These are phyloP conservation scores for Linum usitatissimum DNA, from an alignment of 345 rosid species.

Conservation along the genomic window DNA sequence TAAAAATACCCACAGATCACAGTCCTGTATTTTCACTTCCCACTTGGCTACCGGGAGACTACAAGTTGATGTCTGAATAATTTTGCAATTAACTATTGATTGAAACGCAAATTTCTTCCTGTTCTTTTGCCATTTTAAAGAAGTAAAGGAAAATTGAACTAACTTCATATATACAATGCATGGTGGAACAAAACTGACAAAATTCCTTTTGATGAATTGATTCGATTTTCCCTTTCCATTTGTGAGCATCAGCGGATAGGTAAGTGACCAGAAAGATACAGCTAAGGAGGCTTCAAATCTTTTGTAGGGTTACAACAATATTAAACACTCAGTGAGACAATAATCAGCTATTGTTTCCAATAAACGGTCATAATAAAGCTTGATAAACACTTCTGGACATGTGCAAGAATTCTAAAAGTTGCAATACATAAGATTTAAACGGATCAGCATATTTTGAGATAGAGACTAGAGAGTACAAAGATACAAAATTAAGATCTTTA, in stretches of 20 bases:
- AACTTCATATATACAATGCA: neutral
- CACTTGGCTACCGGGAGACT: neutral
- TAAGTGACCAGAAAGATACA: neutral
- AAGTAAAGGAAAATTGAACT: neutral
- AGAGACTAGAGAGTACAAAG: neutral
- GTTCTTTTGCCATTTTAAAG: neutral
- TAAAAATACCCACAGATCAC: neutral
- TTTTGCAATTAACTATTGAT: neutral
- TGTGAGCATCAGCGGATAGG: no score
- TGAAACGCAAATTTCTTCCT: neutral
- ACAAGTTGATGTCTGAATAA: neutral
- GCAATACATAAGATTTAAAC: constrained; percentile 3
- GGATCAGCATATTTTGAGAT: neutral
- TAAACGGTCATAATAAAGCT: neutral
- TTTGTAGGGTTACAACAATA: neutral
- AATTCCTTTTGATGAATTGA: neutral
- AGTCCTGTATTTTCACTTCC: neutral
- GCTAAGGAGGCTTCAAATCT: neutral
- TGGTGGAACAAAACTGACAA: no score
- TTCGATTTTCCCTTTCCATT: neutral
- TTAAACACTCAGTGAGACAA: neutral
- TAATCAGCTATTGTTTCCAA: neutral
- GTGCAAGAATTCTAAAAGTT: neutral
- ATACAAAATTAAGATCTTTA: constrained; percentile 12
- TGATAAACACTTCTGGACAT: neutral